Percentiles rank a stretch among this genome's conserved stretches.
These are phyloP conservation scores for Juglanconis oblonga DNA, from an alignment of 2,329 filamentous ascomycete species.

Conservation along the genomic window DNA sequence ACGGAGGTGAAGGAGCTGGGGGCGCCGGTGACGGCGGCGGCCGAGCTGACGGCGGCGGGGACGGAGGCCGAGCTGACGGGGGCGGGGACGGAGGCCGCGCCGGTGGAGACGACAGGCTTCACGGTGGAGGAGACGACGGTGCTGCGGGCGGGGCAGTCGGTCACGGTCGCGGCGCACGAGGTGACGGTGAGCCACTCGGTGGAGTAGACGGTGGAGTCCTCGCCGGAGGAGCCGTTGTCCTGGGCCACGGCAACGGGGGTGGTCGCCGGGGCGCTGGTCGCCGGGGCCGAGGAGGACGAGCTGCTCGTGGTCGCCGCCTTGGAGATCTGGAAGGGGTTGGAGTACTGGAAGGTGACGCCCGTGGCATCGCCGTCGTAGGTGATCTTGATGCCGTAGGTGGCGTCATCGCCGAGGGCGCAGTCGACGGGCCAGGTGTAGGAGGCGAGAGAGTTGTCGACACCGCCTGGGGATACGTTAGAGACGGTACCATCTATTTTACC, in stretches of 20 bases:
- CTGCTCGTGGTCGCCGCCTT: conserved; percentile 23
- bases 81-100: conserved; percentile 50
- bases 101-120: conserved; percentile 24
- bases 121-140: conserved; percentile 28
- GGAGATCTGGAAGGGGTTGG: conserved; percentile 57
- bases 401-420: conserved; percentile 39
- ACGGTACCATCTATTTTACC: too few species aligned
- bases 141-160: conserved; percentile 44
- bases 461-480: conserved; percentile 32
- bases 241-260: conserved; percentile 36
- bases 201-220: conserved; percentile 48
- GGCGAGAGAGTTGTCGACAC: conserved; percentile 42
- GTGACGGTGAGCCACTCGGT: conserved; percentile 60
- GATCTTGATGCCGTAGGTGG: conserved; percentile 59
- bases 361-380: conserved; percentile 39
- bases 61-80: conserved; percentile 24
- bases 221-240: conserved; percentile 13
- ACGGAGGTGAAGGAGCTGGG: conserved; percentile 25
- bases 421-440: conserved; percentile 52
- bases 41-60: conserved; percentile 35
- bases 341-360: conserved; percentile 56
- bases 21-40: conserved; percentile 36
- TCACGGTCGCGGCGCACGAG: conserved; percentile 52
- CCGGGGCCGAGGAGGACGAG: conserved; percentile 17
- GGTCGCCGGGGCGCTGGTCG: conserved; percentile 41